Evolutionary conservation across 2,329 filamentous ascomycete species (phyloP).

Genomic region (Ophiostoma novo-ulmi): DNA sequence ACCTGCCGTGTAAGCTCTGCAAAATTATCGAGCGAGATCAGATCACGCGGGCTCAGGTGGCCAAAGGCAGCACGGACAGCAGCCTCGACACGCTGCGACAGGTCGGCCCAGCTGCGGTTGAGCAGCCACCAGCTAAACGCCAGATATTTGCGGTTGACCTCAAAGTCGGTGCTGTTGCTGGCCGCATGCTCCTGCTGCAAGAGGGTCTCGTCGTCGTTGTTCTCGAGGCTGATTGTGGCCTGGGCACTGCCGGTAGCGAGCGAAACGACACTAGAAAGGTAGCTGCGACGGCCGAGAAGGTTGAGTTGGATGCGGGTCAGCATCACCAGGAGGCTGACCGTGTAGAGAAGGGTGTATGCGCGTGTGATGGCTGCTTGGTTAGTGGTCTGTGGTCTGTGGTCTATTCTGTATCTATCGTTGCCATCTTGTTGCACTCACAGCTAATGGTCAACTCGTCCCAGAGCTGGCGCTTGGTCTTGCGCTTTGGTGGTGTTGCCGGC

Average conservation of each 20-base stretch:
- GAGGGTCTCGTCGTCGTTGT: conserved; percentile 75
- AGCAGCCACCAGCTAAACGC: conserved; percentile 98
- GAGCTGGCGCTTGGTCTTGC: conserved; percentile 81
- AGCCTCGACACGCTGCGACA: conserved; percentile 75
- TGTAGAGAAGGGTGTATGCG: conserved; percentile 88
- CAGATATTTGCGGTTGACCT: conserved; percentile 89
- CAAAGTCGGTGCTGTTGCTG: conserved; percentile 72
- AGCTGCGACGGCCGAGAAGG: conserved; percentile 88
- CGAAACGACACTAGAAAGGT: conserved; percentile 90
- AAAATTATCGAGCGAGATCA: conserved; percentile 74
- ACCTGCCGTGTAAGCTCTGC: conserved; percentile 77
- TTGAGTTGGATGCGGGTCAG: conserved; percentile 95
- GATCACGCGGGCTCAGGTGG: conserved; percentile 80
- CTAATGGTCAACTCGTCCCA: conserved; percentile 98
- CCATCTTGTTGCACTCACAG: conserved; percentile 52
- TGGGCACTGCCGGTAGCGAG: conserved; percentile 71
- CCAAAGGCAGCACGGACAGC: conserved; percentile 88
- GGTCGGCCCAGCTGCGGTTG: conserved; percentile 78
- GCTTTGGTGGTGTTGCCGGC: conserved; percentile 33
- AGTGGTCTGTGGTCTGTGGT: background rate
- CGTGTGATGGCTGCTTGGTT: conserved; percentile 68
- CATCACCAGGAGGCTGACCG: conserved; percentile 79
- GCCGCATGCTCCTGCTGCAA: conserved; percentile 54
- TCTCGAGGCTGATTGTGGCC: conserved; percentile 80
- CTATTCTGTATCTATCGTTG: background rate